Evolutionary conservation across 257 asterid species (phyloP).

Genomic region (Jasminum sambac): DNA sequence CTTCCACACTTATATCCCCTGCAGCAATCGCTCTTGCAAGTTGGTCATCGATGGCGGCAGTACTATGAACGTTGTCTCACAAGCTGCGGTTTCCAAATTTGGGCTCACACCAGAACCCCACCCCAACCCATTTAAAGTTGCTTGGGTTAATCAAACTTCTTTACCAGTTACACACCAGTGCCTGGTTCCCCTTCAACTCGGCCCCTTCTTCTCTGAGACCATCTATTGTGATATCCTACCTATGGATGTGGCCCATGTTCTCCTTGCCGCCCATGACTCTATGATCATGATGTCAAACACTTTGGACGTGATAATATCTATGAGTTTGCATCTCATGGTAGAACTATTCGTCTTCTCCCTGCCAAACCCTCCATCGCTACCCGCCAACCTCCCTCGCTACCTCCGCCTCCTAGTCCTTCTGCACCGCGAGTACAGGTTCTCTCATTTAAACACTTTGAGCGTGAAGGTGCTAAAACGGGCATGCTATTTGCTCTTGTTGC

Average conservation of each 20-base stretch:
- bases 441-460: too few relatives aligned
- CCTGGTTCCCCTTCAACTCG: neutral
- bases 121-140: neutral
- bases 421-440: too few relatives aligned
- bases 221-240: too few relatives aligned
- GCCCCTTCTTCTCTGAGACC: neutral
- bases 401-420: too few relatives aligned
- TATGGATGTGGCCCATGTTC: too few relatives aligned
- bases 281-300: neutral
- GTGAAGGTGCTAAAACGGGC: too few relatives aligned
- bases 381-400: too few relatives aligned
- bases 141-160: neutral
- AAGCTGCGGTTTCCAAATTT: neutral
- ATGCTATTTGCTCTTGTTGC: too few relatives aligned
- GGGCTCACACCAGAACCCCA: neutral
- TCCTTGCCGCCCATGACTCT: neutral
- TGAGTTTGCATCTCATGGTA: neutral
- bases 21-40: neutral
- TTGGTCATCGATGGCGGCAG: neutral
- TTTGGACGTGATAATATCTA: neutral
- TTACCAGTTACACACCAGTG: neutral
- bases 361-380: neutral
- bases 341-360: neutral
- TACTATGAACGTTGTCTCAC: neutral
- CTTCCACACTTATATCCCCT: neutral